Evolutionary conservation across 2,329 filamentous ascomycete genomes (phyloP).

Genomic region (Tolypocladium tundrense): DNA sequence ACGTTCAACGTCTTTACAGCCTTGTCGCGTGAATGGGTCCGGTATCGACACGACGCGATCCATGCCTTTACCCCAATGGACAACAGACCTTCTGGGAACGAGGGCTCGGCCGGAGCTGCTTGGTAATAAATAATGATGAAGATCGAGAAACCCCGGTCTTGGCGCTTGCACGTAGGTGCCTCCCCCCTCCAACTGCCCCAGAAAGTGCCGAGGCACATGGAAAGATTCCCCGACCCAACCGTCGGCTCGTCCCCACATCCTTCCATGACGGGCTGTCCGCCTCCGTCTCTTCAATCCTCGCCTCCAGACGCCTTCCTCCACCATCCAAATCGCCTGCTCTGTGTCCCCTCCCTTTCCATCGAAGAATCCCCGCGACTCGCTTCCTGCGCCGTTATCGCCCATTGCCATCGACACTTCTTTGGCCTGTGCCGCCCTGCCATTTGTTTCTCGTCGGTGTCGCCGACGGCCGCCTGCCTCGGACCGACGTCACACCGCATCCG

Average conservation of each 20-base stretch:
- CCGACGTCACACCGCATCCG: neutral
- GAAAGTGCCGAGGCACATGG: conserved; percentile 6
- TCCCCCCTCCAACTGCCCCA: too few relatives aligned
- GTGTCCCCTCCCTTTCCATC: neutral
- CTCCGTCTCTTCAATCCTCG: neutral
- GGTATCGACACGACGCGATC: neutral
- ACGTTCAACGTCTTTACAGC: too few relatives aligned
- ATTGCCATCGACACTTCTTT: neutral
- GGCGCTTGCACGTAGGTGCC: too few relatives aligned
- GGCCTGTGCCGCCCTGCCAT: neutral
- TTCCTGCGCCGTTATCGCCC: neutral
- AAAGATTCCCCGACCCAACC: neutral
- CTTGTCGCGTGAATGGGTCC: neutral
- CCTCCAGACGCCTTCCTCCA: neutral
- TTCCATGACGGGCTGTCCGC: neutral
- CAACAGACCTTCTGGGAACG: too few relatives aligned
- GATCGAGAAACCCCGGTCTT: too few relatives aligned
- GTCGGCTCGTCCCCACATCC: neutral
- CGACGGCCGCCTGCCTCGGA: neutral
- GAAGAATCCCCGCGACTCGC: neutral
- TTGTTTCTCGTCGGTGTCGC: neutral
- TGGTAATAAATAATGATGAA: too few relatives aligned
- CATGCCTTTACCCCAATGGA: too few relatives aligned
- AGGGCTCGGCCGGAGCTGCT: too few relatives aligned
- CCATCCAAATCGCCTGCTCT: neutral